Evolutionary conservation across 805 yeast genomes (phyloP).

Genomic region (Cyberlindnera mycetangii): DNA sequence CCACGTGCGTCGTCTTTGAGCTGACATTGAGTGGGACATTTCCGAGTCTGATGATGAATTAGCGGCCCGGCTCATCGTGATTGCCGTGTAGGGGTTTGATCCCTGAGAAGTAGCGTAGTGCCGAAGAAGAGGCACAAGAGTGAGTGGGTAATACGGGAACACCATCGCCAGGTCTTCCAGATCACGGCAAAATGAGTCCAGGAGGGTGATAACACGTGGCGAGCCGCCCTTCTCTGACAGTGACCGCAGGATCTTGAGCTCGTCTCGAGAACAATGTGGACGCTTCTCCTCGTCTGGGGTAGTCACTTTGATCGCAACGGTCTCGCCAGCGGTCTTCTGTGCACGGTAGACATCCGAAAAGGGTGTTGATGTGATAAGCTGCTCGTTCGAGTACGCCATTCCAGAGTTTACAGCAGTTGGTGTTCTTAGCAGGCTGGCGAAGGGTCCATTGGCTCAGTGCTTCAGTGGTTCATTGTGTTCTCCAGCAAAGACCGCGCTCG

Average conservation of each 20-base stretch:
- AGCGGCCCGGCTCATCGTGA: not conserved
- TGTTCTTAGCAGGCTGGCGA: too few relatives aligned
- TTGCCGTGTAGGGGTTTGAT: constrained; percentile 32
- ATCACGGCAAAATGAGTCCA: constrained; percentile 26
- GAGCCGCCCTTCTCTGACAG: constrained; percentile 17
- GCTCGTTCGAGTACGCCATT: constrained; percentile 11
- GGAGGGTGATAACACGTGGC: constrained; percentile 19
- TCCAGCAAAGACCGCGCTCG: too few relatives aligned
- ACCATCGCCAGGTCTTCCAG: constrained; percentile 38
- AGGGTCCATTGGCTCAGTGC: too few relatives aligned
- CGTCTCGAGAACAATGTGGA: constrained; percentile 52
- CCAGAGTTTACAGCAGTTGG: not conserved
- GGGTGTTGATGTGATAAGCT: constrained; percentile 40
- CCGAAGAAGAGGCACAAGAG: constrained; percentile 35
- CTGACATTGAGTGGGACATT: constrained; percentile 2
- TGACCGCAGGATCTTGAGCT: constrained; percentile 36
- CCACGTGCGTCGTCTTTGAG: not conserved
- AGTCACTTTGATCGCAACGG: constrained; percentile 45
- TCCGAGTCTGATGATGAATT: not conserved
- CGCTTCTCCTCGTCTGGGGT: constrained; percentile 49
- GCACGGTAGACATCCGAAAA: constrained; percentile 40
- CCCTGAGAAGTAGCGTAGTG: constrained; percentile 29
- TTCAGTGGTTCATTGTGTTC: too few relatives aligned
- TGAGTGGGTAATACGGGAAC: constrained; percentile 38
- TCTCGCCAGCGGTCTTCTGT: constrained; percentile 8